A percentile compares a stretch with the other conserved stretches of the same genome.
These are phyloP conservation scores for Xylaria multiplex DNA, from an alignment of 2,329 filamentous ascomycete genomes.

Conservation along the genomic window DNA sequence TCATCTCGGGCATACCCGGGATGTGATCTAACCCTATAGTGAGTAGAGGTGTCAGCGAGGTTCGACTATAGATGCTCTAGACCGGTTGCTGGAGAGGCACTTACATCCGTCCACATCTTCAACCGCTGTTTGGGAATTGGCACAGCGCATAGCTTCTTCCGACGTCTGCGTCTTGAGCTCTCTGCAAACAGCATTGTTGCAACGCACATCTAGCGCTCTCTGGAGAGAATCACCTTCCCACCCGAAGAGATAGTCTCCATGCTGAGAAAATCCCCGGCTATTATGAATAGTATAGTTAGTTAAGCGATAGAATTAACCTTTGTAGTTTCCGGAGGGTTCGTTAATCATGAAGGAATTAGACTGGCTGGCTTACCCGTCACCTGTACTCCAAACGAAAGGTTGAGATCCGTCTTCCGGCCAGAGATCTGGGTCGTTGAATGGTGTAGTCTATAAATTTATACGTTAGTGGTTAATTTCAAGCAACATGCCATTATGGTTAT, in stretches of 20 bases:
- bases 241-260: constrained; percentile 55
- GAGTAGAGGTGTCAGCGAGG: neutral
- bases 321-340: too few relatives aligned
- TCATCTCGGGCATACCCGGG: constrained; percentile 31
- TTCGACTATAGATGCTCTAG: neutral
- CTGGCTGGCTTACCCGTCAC: constrained; percentile 37
- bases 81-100: constrained; percentile 13
- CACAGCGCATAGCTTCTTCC: constrained; percentile 45
- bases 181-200: constrained; percentile 49
- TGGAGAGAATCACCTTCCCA: constrained; percentile 55
- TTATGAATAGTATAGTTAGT: too few relatives aligned
- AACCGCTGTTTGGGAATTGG: constrained; percentile 41
- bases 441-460: constrained; percentile 34
- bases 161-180: constrained; percentile 45
- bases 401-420: constrained; percentile 48
- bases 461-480: constrained; percentile 9
- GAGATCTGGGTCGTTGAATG: constrained; percentile 45
- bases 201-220: constrained; percentile 52
- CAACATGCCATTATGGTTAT: neutral
- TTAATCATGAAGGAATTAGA: neutral
- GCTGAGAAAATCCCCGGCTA: constrained; percentile 43
- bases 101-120: constrained; percentile 47
- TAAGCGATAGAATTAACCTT: too few relatives aligned
- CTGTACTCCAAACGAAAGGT: constrained; percentile 46
- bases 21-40: constrained; percentile 27